Base-by-base conservation (phyloP, 371 early-diverging fungal genomes). In the Smittium culicis region DNA sequence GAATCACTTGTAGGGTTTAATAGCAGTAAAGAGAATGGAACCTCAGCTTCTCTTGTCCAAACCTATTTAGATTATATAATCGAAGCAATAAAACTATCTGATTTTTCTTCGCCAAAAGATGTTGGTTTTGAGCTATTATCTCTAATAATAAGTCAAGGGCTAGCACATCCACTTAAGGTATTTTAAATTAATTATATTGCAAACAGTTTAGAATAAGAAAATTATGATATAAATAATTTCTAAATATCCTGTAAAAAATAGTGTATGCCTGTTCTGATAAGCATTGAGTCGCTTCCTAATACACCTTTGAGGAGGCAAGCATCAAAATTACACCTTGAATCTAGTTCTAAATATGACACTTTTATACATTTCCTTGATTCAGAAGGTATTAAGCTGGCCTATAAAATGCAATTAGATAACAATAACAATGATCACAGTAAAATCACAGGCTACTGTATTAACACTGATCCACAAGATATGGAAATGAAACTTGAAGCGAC, bases 181-280 rank as follows among this genome's bases (percentile, higher is more conserved):
- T 16, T 45, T 27, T 45, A 20, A 57, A 28, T 20, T 35, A 34
- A n/a, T 31, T 64, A 58, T 35, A 1, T 34, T n/a, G 3, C 54
- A 64, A 54, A 59, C 63, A 33, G 24, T 16, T 45, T 17, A 5
- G 33, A 54, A 20, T 29, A 28, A n/a, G 24, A 27, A 30, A 0
- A 31, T n/a, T 27, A 29, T 69, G 27, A 1, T 20, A 59, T n/a
- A 1, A 67, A 24, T 1, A 1, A 1, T 67, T 24, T 31, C 35
- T 35, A 33, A 14, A 31, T 30, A 28, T 28, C 54, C 2, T 58
- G 5, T 30, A 65, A 79, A 11, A 45, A 45, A 11, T 45, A 45
- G 82, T 89, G 88, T 70, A 86, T 94, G 79, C 90, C 95, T 3
- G 85, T 82, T 3, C 78, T 95, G 31, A 83, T 91, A 17, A 92